Evolutionary conservation across 441 rosid species (phyloP).

Genomic region (Aquilaria agallochum): DNA sequence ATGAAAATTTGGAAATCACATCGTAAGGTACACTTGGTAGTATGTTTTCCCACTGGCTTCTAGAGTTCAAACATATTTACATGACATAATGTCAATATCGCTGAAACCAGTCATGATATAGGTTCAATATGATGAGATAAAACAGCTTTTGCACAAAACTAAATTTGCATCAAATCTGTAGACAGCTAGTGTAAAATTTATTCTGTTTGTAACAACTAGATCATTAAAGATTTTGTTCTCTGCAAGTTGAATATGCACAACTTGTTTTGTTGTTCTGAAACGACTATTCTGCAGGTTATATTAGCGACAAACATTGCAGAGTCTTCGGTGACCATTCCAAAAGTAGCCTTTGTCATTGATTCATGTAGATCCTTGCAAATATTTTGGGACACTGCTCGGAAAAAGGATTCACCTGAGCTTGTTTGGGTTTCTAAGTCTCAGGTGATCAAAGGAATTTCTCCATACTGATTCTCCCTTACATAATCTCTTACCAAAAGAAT

Average conservation of each 20-base stretch:
- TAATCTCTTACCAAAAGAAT: constrained; percentile 15
- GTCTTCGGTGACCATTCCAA: constrained; percentile 95
- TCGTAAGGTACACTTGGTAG: constrained; percentile 61
- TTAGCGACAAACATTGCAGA: constrained; percentile 97
- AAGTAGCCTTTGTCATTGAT: constrained; percentile 91
- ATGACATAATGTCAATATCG: too few relatives aligned
- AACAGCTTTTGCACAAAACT: too few relatives aligned
- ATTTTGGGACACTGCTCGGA: constrained; percentile 62
- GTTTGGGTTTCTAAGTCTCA: constrained; percentile 95
- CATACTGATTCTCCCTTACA: constrained; percentile 7
- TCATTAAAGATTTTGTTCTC: too few relatives aligned
- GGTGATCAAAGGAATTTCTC: constrained; percentile 37
- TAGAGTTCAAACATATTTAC: too few relatives aligned
- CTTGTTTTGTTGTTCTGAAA: constrained; percentile 6
- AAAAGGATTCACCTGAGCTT: constrained; percentile 70
- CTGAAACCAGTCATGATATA: too few relatives aligned
- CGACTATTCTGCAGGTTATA: constrained; percentile 57
- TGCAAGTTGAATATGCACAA: not conserved
- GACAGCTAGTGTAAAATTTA: too few relatives aligned
- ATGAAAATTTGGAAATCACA: constrained; percentile 86
- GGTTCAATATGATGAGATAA: too few relatives aligned
- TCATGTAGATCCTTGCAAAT: constrained; percentile 94
- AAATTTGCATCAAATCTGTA: too few relatives aligned
- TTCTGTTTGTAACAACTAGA: too few relatives aligned
- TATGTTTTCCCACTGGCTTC: too few relatives aligned